Evolutionary conservation across 164 flowering plant genomes (phyloP).

Genomic region (Dillenia suffruticosa): DNA sequence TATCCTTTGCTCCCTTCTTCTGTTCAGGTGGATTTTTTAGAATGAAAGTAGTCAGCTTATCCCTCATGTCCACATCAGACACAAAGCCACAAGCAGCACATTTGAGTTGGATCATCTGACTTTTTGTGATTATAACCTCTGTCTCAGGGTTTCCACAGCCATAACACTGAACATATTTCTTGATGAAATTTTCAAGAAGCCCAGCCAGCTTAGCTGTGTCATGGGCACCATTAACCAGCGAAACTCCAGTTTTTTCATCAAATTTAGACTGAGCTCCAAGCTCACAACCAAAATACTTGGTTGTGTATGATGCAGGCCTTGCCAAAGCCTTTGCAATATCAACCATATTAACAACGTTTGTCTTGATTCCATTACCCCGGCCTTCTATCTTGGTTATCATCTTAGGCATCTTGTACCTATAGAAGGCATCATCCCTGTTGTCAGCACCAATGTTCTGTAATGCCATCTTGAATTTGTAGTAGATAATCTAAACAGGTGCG

Average conservation of each 20-base stretch:
- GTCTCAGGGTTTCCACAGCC: slow-evolving; percentile 85
- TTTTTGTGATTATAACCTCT: slow-evolving; percentile 51
- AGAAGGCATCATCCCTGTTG: slow-evolving; percentile 73
- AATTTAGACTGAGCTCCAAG: slow-evolving; percentile 76
- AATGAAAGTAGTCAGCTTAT: slow-evolving; percentile 67
- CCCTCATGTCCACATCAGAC: slow-evolving; percentile 78
- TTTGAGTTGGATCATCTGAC: slow-evolving; percentile 59
- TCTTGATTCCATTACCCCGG: slow-evolving; percentile 74
- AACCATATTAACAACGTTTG: slow-evolving; percentile 72
- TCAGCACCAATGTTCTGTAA: slow-evolving; percentile 73
- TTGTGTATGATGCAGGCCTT: slow-evolving; percentile 64
- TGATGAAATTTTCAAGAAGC: slow-evolving; percentile 67
- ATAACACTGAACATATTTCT: slow-evolving; percentile 75
- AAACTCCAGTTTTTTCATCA: slow-evolving; percentile 63
- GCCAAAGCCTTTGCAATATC: slow-evolving; percentile 72
- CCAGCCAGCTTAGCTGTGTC: slow-evolving; percentile 71
- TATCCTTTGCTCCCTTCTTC: slow-evolving; percentile 58
- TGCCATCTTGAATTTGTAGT: slow-evolving; percentile 38
- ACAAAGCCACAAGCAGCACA: slow-evolving; percentile 75
- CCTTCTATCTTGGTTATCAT: slow-evolving; percentile 79
- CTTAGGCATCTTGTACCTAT: slow-evolving; percentile 77
- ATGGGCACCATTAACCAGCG: slow-evolving; percentile 71
- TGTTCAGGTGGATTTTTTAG: slow-evolving; percentile 65
- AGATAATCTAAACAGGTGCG: neutral
- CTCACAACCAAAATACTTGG: slow-evolving; percentile 72